A percentile compares a stretch with the other conserved stretches of the same genome.
Evolutionary conservation across 768 basidiomycete genomes (phyloP).

Genomic region (Lactarius pseudohatsudake): DNA sequence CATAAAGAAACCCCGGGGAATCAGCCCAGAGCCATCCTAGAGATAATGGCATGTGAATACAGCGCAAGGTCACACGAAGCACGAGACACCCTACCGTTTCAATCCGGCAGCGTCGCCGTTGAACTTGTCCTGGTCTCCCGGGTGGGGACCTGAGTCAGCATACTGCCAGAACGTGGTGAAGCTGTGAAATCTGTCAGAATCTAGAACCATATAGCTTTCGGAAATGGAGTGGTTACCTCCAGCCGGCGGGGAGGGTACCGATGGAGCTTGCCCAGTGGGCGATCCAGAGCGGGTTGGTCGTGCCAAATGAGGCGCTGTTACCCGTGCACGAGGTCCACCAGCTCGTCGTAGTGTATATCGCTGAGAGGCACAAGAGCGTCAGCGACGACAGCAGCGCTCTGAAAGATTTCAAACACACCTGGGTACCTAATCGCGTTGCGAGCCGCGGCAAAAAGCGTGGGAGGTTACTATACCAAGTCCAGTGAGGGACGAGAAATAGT

Average conservation of each 20-base stretch:
- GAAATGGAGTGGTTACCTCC: too few species aligned
- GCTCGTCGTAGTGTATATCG: constrained; percentile 62
- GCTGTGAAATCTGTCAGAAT: constrained; percentile 31
- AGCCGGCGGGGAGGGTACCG: constrained; percentile 60
- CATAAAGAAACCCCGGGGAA: too few species aligned
- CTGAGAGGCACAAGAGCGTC: constrained; percentile 31
- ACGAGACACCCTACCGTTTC: constrained; percentile 35
- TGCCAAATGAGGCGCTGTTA: constrained; percentile 50
- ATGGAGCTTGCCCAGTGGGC: constrained; percentile 51
- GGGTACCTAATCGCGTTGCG: constrained; percentile 36
- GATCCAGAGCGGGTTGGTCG: constrained; percentile 60
- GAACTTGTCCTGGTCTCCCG: constrained; percentile 59
- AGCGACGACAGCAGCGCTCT: neutral
- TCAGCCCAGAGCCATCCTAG: too few species aligned
- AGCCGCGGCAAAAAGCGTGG: constrained; percentile 28
- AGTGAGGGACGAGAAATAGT: neutral
- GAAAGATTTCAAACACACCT: constrained; percentile 32
- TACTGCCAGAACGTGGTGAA: constrained; percentile 64
- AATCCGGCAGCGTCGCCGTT: constrained; percentile 52
- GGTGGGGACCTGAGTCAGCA: constrained; percentile 52
- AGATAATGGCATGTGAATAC: too few species aligned
- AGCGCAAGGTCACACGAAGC: too few species aligned
- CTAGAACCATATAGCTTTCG: neutral
- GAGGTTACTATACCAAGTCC: neutral
- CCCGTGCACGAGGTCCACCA: constrained; percentile 73